phyloP scores from a whole-genome alignment of 805 yeast species.

The Wickerhamiella dianesei region DNA sequence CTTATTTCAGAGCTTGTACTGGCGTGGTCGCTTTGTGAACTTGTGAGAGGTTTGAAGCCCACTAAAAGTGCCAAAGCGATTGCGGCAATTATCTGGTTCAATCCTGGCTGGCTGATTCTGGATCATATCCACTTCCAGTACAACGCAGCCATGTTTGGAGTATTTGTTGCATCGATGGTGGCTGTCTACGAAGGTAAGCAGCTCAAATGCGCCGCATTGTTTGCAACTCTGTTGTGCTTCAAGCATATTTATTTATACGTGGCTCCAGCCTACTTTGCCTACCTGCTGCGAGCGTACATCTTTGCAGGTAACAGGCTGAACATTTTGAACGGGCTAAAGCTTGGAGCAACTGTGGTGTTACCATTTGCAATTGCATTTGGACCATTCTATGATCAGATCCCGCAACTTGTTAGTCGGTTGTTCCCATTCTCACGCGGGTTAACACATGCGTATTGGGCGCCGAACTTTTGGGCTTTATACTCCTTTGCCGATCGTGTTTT shows the following conservation, averaged over 20 bases:
- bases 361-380: conserved; percentile 49
- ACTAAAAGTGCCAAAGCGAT: conserved; percentile 42
- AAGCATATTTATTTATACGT: conserved; percentile 86
- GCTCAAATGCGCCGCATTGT: conserved; percentile 45
- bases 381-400: conserved; percentile 49
- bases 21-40: conserved; percentile 36
- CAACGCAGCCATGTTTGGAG: conserved; percentile 84
- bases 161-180: conserved; percentile 59
- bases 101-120: conserved; percentile 81
- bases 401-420: conserved; percentile 51
- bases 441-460: conserved; percentile 99
- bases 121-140: conserved; percentile 97
- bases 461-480: conserved; percentile 92
- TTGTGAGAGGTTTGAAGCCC: conserved; percentile 3
- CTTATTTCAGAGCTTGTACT: conserved; percentile 61
- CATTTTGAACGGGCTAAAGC: conserved; percentile 46
- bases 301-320: conserved; percentile 32
- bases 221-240: conserved; percentile 71
- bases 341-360: conserved; percentile 44
- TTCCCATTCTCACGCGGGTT: conserved; percentile 92
- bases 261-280: conserved; percentile 88
- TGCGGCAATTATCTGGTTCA: conserved; percentile 66
- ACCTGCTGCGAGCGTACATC: conserved; percentile 59
- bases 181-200: conserved; percentile 48
- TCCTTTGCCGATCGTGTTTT: conserved; percentile 66